Percentiles rank a stretch among this genome's conserved stretches.
Evolutionary conservation across 306 rosid species (phyloP).

Genomic region (Citrullus mucosospermus): DNA sequence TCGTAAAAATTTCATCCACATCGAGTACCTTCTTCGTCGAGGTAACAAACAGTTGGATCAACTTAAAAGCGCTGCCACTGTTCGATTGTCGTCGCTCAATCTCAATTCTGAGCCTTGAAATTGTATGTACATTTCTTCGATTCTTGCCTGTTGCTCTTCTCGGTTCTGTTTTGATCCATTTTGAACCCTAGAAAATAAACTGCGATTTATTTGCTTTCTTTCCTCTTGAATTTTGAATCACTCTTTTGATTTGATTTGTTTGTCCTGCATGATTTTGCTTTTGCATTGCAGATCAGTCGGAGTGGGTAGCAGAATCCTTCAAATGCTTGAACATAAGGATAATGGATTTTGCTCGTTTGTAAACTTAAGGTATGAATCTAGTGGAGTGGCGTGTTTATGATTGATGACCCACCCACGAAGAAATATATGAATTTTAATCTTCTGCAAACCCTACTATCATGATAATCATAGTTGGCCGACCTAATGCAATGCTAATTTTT

Average conservation of each 20-base stretch:
- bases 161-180: not conserved
- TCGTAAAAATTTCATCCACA: conserved; percentile 53
- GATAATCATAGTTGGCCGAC: too few relatives aligned
- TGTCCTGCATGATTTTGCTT: not conserved
- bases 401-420: too few relatives aligned
- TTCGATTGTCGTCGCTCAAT: conserved; percentile 40
- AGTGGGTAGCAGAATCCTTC: not conserved
- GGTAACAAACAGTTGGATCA: conserved; percentile 78
- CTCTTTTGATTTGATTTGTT: not conserved
- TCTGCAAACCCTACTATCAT: too few relatives aligned
- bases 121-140: not conserved
- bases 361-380: not conserved
- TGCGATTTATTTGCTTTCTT: not conserved
- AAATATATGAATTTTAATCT: too few relatives aligned
- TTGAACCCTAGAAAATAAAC: conserved; percentile 4
- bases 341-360: not conserved
- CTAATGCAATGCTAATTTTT: too few relatives aligned
- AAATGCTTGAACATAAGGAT: not conserved
- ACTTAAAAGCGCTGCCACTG: conserved; percentile 49
- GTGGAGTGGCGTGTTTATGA: too few relatives aligned
- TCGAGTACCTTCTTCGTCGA: conserved; percentile 72
- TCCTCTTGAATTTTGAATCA: not conserved
- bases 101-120: conserved; percentile 14
- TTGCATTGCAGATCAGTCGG: not conserved
- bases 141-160: not conserved